These are phyloP conservation scores for Apiosordaria backusii DNA, from an alignment of 495 filamentous ascomycete genomes.

Conservation along the genomic window DNA sequence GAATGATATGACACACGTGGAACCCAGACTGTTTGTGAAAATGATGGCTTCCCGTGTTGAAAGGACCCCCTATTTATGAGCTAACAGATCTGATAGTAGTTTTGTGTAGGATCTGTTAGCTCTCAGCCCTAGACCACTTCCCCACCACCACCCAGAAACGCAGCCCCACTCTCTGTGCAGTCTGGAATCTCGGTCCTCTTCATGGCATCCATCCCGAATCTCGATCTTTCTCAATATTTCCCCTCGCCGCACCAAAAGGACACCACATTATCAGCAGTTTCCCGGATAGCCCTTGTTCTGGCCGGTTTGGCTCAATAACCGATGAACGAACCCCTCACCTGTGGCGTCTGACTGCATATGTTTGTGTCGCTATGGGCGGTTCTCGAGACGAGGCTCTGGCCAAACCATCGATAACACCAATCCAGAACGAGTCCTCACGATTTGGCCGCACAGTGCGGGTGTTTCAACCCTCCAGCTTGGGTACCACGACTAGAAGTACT, in stretches of 20 bases:
- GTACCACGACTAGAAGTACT: background rate
- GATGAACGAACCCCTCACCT: background rate
- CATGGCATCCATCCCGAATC: background rate
- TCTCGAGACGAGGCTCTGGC: background rate
- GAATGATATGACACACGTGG: no score
- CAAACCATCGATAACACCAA: slow-evolving; percentile 1
- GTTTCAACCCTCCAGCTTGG: background rate
- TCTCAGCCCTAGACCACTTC: background rate
- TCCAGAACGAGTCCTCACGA: background rate
- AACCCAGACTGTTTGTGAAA: background rate
- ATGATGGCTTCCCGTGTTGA: background rate
- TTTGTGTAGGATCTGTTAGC: background rate
- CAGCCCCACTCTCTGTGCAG: background rate
- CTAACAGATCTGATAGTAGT: background rate
- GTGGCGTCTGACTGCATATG: background rate
- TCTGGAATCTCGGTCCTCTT: background rate
- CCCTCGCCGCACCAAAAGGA: background rate
- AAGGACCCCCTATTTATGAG: no score
- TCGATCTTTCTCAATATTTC: background rate
- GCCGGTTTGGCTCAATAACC: no score
- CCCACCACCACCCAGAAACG: no score
- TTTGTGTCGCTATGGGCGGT: background rate
- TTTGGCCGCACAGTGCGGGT: background rate
- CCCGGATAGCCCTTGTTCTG: no score
- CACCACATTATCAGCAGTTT: background rate